These are phyloP conservation scores for Nissolia schottii DNA, from an alignment of 306 rosid species.

Conservation along the genomic window DNA sequence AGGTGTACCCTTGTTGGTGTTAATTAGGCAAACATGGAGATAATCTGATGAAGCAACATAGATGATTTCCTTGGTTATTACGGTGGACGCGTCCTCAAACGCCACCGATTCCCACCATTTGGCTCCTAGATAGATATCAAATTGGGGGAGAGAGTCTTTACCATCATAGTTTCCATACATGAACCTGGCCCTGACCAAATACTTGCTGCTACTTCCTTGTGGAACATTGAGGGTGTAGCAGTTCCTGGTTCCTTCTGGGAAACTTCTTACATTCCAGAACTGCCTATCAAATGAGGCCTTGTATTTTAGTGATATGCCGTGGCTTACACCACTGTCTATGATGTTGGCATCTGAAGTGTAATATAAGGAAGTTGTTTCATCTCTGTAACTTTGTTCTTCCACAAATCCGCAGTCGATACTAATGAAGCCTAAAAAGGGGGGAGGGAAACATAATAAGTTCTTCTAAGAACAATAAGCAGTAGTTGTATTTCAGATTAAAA, in stretches of 20 bases:
- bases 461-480: not conserved
- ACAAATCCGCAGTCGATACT: slow-evolving; percentile 40
- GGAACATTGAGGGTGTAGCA: slow-evolving; percentile 32
- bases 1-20: slow-evolving; percentile 38
- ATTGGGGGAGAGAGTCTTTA: slow-evolving; percentile 26
- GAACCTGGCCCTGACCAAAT: slow-evolving; percentile 35
- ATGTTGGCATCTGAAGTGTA: slow-evolving; percentile 30
- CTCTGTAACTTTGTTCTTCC: slow-evolving; percentile 31
- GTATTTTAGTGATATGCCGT: slow-evolving; percentile 17
- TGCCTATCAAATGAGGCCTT: slow-evolving; percentile 17
- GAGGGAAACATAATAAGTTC: not conserved
- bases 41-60: slow-evolving; percentile 30
- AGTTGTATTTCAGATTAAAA: not conserved
- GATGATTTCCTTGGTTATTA: slow-evolving; percentile 36
- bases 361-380: slow-evolving; percentile 31
- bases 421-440: slow-evolving; percentile 28
- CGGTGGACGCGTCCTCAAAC: slow-evolving; percentile 26
- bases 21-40: slow-evolving; percentile 32
- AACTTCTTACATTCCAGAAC: slow-evolving; percentile 43
- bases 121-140: slow-evolving; percentile 36
- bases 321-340: slow-evolving; percentile 24
- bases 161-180: slow-evolving; percentile 37
- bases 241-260: slow-evolving; percentile 32
- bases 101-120: slow-evolving; percentile 27
- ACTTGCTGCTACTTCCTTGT: slow-evolving; percentile 26